Conservation (phyloP, 768 basidiomycete genomes). For the Tylopilus plumbeoviolaceoides region DNA sequence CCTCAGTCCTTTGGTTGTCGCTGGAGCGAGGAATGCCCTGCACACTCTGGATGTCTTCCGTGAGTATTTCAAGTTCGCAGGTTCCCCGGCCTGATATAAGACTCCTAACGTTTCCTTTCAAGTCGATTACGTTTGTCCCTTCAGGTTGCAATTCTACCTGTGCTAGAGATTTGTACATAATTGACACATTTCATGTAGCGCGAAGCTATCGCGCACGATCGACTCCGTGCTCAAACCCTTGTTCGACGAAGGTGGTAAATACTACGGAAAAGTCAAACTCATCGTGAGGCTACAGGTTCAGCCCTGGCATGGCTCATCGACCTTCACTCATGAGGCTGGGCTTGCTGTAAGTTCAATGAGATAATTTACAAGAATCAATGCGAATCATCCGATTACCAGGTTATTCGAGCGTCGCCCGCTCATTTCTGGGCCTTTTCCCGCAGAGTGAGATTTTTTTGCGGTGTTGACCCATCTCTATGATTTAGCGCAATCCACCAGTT, state of each 20-base stretch:
- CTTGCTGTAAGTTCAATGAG: slow-evolving; percentile 53
- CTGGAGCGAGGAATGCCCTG: slow-evolving; percentile 54
- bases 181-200: slow-evolving; percentile 34
- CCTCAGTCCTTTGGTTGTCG: slow-evolving; percentile 59
- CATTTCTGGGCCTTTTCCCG: slow-evolving; percentile 78
- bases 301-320: slow-evolving; percentile 78
- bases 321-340: slow-evolving; percentile 74
- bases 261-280: slow-evolving; percentile 68
- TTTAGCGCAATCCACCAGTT: slow-evolving; percentile 41
- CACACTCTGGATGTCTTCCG: slow-evolving; percentile 81
- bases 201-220: slow-evolving; percentile 57
- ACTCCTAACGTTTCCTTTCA: background rate
- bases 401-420: slow-evolving; percentile 65
- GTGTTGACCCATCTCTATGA: background rate
- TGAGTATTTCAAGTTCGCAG: slow-evolving; percentile 36
- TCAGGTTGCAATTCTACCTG: slow-evolving; percentile 42
- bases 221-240: slow-evolving; percentile 58
- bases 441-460: slow-evolving; percentile 38
- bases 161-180: background rate
- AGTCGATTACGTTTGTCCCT: slow-evolving; percentile 91
- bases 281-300: slow-evolving; percentile 71
- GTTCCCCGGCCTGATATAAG: background rate
- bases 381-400: slow-evolving; percentile 36
- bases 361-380: background rate
- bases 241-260: slow-evolving; percentile 54